Evolutionary conservation across 1,284 basidiomycete species (phyloP), one percentile per base, ranked within the genome.

Genomic region (Erythrobasidium hasegawianum): DNA sequence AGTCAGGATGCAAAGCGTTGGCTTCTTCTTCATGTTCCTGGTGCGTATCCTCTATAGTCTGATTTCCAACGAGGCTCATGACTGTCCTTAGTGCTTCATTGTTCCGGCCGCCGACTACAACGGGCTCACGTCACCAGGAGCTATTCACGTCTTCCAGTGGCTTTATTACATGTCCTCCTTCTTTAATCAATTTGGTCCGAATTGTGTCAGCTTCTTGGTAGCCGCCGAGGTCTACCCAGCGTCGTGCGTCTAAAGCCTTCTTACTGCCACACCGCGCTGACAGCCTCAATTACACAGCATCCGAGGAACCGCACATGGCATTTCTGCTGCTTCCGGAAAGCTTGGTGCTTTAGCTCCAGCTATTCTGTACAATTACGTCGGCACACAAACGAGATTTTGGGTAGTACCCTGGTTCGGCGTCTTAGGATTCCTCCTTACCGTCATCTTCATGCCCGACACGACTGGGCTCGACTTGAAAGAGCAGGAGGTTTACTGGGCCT

Each of bases 401-500:
- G 78, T 81, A 65, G 81, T 82, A 10, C 80, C 78, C 68, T 81
- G 81, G 79, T 83, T 83, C 75, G 81, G 80, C 58, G 77, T 83
- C 27, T 74, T 76, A 62, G 82, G 80, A 26, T 76, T 78, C 72
- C 64, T 81, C 67, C 60, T 79, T 64, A 82, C 81, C 22, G 72
- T 76, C 66, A 60, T 81, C 57, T 82, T 81, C 75, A 76, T 81
- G 53, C 78, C 78, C 62, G 59, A 81, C 80, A 29, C 71, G 76
- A 69, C 67, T 81, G 59, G 81, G 80, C 74, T 77, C 80, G 55
- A 78, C 77, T 69, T 73, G 1, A 76, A 80, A 61, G 82, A 83
- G 75, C 81, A 82, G 72, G 82, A 83, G 72, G 77, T 81, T 64
- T 82, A 82, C 78, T 83, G 81, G 81, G 74, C 76, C 11, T 81